Conservation (phyloP, 768 basidiomycete genomes). For the Thelephora aurantiotincta region DNA sequence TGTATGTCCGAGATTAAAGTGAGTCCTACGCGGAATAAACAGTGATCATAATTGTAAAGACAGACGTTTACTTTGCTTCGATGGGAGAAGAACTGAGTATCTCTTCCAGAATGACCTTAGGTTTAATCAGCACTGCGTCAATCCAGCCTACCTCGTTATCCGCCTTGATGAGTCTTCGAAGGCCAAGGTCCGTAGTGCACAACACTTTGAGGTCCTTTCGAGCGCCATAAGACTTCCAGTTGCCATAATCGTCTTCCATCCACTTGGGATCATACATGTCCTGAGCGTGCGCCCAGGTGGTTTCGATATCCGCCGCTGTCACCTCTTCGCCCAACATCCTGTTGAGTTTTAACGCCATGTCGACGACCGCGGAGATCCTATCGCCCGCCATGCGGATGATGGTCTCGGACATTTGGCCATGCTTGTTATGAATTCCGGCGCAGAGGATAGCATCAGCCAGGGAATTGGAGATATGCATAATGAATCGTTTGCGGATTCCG, state of each 20-base stretch:
- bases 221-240: not conserved
- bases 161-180: slow-evolving; percentile 18
- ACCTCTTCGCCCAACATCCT: not conserved
- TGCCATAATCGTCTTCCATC: not conserved
- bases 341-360: not conserved
- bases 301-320: not conserved
- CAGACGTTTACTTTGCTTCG: too few relatives aligned
- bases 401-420: not conserved
- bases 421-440: not conserved
- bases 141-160: slow-evolving; percentile 17
- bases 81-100: not conserved
- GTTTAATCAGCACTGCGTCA: slow-evolving; percentile 20
- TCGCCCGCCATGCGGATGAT: not conserved
- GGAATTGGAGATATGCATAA: not conserved
- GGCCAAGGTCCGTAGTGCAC: slow-evolving; percentile 24
- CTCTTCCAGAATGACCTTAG: slow-evolving; percentile 23
- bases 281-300: not conserved
- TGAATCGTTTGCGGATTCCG: not conserved
- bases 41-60: too few relatives aligned
- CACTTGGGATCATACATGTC: not conserved
- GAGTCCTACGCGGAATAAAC: too few relatives aligned
- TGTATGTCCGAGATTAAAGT: too few relatives aligned
- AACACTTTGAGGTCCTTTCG: slow-evolving; percentile 14
- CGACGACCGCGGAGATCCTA: not conserved
- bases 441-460: not conserved